Percentiles rank a stretch among this genome's conserved stretches.
Conservation (phyloP, 2,329 filamentous ascomycete species). For the Fusarium denticulatum region DNA sequence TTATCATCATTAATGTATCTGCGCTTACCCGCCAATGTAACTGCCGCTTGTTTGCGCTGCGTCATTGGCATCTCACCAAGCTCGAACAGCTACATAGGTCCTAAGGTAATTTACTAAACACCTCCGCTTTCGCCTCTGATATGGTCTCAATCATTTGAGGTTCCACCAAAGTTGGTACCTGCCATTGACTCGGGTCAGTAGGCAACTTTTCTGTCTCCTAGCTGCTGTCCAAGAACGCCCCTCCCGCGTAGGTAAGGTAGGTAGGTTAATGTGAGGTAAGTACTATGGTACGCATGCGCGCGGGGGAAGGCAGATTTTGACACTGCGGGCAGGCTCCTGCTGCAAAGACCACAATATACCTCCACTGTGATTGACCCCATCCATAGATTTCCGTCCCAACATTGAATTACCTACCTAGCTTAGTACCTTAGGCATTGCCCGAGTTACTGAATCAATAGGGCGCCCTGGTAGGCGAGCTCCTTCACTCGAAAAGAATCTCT, state of each 20-base stretch:
- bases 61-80: not conserved
- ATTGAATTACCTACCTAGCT: not conserved
- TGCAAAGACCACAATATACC: constrained; percentile 1
- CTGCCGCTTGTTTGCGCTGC: constrained; percentile 17
- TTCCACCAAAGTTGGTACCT: constrained; percentile 1
- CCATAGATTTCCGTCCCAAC: not conserved
- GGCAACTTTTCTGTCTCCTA: no score
- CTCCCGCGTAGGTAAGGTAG: not conserved
- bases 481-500: not conserved
- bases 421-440: constrained; percentile 7
- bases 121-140: not conserved
- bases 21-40: not conserved
- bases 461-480: not conserved
- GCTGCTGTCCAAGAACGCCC: no score
- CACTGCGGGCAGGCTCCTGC: constrained; percentile 15
- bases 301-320: constrained; percentile 5
- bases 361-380: constrained; percentile 22
- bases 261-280: not conserved
- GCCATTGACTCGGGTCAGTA: constrained; percentile 1
- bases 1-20: not conserved
- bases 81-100: not conserved
- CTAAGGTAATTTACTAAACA: not conserved
- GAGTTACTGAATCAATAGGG: not conserved
- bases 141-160: not conserved
- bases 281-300: not conserved